These are phyloP conservation scores for Phialophora macrospora DNA, from an alignment of 2,329 filamentous ascomycete species.

Conservation along the genomic window DNA sequence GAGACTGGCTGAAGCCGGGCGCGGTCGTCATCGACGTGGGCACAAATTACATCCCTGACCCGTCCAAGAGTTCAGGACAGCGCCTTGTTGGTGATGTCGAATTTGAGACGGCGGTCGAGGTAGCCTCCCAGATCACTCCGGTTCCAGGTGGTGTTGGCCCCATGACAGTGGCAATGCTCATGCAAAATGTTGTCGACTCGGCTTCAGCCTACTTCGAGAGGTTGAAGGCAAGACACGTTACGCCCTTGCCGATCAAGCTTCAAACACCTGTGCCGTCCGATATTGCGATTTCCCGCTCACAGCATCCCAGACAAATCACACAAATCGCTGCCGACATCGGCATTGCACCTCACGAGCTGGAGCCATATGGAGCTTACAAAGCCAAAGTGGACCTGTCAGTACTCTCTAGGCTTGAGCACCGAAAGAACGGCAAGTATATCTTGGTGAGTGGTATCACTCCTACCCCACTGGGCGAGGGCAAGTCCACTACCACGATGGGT, in stretches of 20 bases:
- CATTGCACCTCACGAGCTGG: slow-evolving; percentile 84
- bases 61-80: slow-evolving; percentile 87
- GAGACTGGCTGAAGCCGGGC: slow-evolving; percentile 92
- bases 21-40: slow-evolving; percentile 97
- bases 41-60: slow-evolving; percentile 91
- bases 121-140: slow-evolving; percentile 91
- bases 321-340: slow-evolving; percentile 83
- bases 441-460: slow-evolving; percentile 95
- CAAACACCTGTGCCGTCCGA: slow-evolving; percentile 87
- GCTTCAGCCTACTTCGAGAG: slow-evolving; percentile 80
- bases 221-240: slow-evolving; percentile 78
- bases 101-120: slow-evolving; percentile 78
- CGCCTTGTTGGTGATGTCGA: slow-evolving; percentile 95
- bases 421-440: slow-evolving; percentile 86
- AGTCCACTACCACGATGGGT: slow-evolving; percentile 97
- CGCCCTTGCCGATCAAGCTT: slow-evolving; percentile 81
- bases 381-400: slow-evolving; percentile 88
- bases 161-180: slow-evolving; percentile 98
- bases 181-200: slow-evolving; percentile 92
- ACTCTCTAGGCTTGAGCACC: slow-evolving; percentile 82
- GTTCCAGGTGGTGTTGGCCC: slow-evolving; percentile 96
- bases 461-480: slow-evolving; percentile 94
- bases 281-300: slow-evolving; percentile 85
- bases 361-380: slow-evolving; percentile 94
- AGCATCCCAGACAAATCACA: slow-evolving; percentile 90